A percentile compares a stretch with the other conserved stretches of the same genome.
phyloP scores from a whole-genome alignment of 2,329 filamentous ascomycete genomes.

The Aspergillus ruber region DNA sequence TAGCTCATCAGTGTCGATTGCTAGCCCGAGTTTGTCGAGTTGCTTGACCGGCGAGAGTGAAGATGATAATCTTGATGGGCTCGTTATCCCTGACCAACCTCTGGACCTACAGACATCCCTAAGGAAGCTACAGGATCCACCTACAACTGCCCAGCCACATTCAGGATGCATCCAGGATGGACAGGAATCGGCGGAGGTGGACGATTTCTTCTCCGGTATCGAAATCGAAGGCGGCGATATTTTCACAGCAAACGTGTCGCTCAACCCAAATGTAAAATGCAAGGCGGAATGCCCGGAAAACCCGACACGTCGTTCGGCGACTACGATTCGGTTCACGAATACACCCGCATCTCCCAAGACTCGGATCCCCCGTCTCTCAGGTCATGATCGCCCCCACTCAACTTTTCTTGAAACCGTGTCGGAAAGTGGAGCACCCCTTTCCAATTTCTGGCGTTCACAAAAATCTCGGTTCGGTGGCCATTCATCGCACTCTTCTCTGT shows the following conservation, averaged over 20 bases:
- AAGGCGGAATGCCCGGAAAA: constrained; percentile 66
- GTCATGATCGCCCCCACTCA: constrained; percentile 64
- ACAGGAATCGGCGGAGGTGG: constrained; percentile 35
- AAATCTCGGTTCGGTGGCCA: constrained; percentile 58
- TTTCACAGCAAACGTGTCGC: constrained; percentile 73
- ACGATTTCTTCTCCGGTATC: constrained; percentile 80
- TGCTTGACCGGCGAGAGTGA: constrained; percentile 89
- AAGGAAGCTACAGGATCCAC: constrained; percentile 57
- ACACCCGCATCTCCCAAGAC: constrained; percentile 57
- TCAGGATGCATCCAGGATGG: constrained; percentile 16
- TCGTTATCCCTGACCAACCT: constrained; percentile 75
- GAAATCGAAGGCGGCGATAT: constrained; percentile 79
- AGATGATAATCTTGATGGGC: constrained; percentile 84
- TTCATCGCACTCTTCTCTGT: constrained; percentile 61
- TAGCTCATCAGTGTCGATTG: constrained; percentile 78
- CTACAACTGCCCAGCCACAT: constrained; percentile 23
- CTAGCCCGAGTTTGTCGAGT: constrained; percentile 89
- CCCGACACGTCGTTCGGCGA: constrained; percentile 63
- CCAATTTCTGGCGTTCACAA: constrained; percentile 56
- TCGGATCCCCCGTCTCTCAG: constrained; percentile 71
- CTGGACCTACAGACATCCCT: constrained; percentile 76
- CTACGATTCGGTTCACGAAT: constrained; percentile 87
- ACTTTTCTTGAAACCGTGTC: constrained; percentile 81
- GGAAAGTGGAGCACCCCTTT: constrained; percentile 71
- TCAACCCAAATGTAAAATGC: constrained; percentile 88